phyloP scores from a whole-genome alignment of 2,329 filamentous ascomycete species.

The Neonectria magnoliae region DNA sequence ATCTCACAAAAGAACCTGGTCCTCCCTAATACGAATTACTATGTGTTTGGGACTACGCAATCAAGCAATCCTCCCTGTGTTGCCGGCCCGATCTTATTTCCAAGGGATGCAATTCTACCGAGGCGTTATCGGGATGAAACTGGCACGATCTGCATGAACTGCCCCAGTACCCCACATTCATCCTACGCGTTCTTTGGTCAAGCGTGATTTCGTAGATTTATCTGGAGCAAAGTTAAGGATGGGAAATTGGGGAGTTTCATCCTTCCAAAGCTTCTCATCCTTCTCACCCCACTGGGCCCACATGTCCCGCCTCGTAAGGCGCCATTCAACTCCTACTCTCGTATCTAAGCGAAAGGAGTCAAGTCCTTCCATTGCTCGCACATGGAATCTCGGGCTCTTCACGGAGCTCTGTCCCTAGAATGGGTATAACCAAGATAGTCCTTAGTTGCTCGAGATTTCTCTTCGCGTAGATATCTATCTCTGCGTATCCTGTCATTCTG shows the following conservation, averaged over 20 bases:
- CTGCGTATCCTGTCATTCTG: neutral
- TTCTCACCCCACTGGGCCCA: too few relatives aligned
- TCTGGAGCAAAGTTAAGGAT: neutral
- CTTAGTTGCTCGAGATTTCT: neutral
- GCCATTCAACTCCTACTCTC: neutral
- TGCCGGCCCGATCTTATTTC: neutral
- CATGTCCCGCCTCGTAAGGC: too few relatives aligned
- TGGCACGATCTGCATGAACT: neutral
- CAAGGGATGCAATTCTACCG: neutral
- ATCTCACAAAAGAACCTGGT: neutral
- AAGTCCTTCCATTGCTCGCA: neutral
- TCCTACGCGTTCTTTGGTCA: neutral
- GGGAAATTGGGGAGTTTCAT: neutral
- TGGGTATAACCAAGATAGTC: neutral
- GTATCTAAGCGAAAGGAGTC: neutral
- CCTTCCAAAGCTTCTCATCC: neutral
- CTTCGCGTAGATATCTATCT: neutral
- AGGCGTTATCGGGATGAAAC: neutral
- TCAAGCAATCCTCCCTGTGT: neutral
- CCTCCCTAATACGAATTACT: neutral
- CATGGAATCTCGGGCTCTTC: neutral
- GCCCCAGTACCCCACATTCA: neutral
- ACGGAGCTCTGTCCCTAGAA: neutral
- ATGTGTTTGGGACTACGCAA: neutral
- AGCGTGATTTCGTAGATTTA: neutral